Base-by-base conservation (phyloP, 2,329 filamentous ascomycete genomes). In the Ophiostoma perfectum region DNA sequence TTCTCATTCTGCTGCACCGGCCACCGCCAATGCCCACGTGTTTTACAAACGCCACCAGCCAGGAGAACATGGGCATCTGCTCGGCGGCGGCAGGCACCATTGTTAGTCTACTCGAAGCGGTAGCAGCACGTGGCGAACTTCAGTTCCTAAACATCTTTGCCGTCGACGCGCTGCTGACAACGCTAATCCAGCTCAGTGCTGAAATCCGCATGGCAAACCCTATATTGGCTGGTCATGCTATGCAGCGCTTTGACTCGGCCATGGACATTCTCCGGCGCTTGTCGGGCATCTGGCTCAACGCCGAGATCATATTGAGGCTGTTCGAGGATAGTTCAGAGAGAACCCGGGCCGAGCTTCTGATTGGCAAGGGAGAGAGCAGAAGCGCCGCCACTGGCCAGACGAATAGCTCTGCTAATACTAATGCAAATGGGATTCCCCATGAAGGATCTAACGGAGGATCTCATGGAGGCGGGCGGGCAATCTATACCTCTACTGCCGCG, bases 291-390 rank as follows among this genome's bases (percentile, higher is more conserved):
- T 74, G 73, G 73, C 72, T 71, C 5, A 72, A 73, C 41, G 73
- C 72, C 4, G 70, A 72, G 44, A 58, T 71, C 12, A 71, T 74
- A 7, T 42, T 73, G 44, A 69, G 69, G 4, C 69, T 74, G 44
- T 74, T 74, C 42, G 73, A 74, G 49, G 81, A 83, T 42, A 66
- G 68, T 9, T 69, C 70, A 0, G 68, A 69, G 60, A 47, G 66
- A 5, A 52, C 65, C 9, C 64, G 66, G 0, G 11, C 64, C 3
- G 66, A 68, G 47, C 58, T 70, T 45, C 42, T 60, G 18, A 67
- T 70, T 3, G 69, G 69, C 1, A 68, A n/a, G 36, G 60, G 58
- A 27, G 27, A 27, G 27, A 27, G 27, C 27, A 27, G 27, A 27
- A 27, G 27, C 27, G 27, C 27, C 27, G 27, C 27, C 27, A 27